phyloP scores from a whole-genome alignment of 441 rosid genomes.

The Raphanus hybrid region DNA sequence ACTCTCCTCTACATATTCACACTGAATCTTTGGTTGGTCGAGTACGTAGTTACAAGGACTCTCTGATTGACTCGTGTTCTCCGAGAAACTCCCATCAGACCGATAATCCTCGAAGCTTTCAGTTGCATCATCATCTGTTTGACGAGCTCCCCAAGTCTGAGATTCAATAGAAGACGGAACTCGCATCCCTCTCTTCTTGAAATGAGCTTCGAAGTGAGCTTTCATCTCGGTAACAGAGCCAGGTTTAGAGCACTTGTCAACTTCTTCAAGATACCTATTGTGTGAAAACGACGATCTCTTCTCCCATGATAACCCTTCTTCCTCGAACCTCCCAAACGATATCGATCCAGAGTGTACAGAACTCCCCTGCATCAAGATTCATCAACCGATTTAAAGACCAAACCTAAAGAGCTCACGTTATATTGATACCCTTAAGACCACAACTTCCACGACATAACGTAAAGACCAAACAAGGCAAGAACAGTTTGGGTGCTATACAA shows the following conservation, averaged over 20 bases:
- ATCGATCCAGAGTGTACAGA: constrained; percentile 81
- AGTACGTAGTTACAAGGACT: constrained; percentile 26
- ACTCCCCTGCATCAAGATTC: constrained; percentile 49
- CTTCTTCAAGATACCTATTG: constrained; percentile 90
- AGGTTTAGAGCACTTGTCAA: constrained; percentile 79
- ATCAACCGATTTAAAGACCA: background rate
- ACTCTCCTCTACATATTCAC: background rate
- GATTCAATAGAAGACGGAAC: background rate
- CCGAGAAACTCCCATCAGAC: constrained; percentile 40
- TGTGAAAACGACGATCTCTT: constrained; percentile 82
- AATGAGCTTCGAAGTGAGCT: constrained; percentile 5
- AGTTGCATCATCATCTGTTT: background rate
- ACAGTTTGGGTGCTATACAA: background rate
- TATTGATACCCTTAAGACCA: background rate
- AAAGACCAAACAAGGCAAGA: background rate
- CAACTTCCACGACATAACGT: background rate
- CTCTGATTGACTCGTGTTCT: constrained; percentile 31
- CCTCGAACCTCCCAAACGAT: constrained; percentile 91
- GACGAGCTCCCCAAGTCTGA: background rate
- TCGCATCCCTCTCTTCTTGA: background rate
- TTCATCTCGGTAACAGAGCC: constrained; percentile 62
- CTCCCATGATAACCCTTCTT: constrained; percentile 78
- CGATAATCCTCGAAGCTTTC: constrained; percentile 5
- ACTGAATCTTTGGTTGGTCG: background rate
- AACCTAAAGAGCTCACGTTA: background rate